Base-by-base conservation (phyloP, 495 filamentous ascomycete species). In the Cryomyces minteri region DNA sequence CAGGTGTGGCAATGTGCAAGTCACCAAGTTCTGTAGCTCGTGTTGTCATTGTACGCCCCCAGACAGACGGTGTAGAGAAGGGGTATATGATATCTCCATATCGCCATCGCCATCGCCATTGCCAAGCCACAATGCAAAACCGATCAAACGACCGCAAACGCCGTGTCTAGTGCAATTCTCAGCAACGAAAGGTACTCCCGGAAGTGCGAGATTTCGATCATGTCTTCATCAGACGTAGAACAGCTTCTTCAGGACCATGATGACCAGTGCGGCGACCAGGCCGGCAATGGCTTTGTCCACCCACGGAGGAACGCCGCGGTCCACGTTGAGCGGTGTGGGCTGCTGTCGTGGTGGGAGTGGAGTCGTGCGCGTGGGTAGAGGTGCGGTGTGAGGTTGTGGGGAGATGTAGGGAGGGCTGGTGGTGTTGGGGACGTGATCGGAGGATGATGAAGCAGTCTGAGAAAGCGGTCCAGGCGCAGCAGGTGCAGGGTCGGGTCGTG, bases 271-370 rank as follows among this genome's bases (percentile, higher is more conserved):
- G 4, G 71, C 59, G 1, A 70, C 56, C 28, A 80, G 44, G 12
- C 69, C 67, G 31, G 66, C 64, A 44, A 80, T 80, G 31, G 70
- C 51, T 43, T 69, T 62, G 55, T 80, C 76, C n/a, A 80, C 55
- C 76, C 75, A 79, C 6, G 65, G 54, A 7, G 73, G 63, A n/a
- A 72, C 62, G 34, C 56, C 67, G 14, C 60, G 65, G 44, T 61
- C 57, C 32, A 51, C 56, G 33, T 57, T 52, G 6, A 48, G 46
- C 9, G 43, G 47, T 12, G 43, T 32, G 37, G 53, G 45, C 33
- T 12, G 51, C 8, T 34, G 45, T 40, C 30, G 43, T 6, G 43
- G 41, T 25, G 18, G 18, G 32, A 33, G 41, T 9, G 40, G 38
- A 40, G 37, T 25, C 39, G 30, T 12, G 59, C 51, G 31, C 14